phyloP scores from a whole-genome alignment of 371 early-diverging fungal species.

The Mucor plumbeus region DNA sequence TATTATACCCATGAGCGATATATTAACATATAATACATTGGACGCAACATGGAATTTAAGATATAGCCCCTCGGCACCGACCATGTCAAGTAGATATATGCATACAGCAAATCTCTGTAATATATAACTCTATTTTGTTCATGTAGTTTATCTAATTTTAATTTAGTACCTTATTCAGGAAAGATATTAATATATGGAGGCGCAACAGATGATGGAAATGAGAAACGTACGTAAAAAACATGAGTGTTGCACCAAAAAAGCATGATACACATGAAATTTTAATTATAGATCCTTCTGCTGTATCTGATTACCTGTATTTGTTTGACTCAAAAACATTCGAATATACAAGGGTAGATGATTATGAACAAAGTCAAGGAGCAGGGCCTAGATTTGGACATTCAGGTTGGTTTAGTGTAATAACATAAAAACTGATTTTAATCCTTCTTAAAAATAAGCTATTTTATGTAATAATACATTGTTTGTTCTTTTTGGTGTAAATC shows the following conservation, averaged over 20 bases:
- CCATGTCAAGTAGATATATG: constrained; percentile 16
- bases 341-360: constrained; percentile 17
- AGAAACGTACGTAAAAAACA: constrained; percentile 12
- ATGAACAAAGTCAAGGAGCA: constrained; percentile 17
- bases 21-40: constrained; percentile 19
- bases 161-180: constrained; percentile 22
- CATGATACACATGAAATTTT: neutral
- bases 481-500: constrained; percentile 24
- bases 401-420: neutral
- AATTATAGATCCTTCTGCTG: constrained; percentile 14
- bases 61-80: constrained; percentile 6
- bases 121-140: neutral
- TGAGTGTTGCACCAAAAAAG: neutral
- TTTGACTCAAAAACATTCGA: constrained; percentile 26
- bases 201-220: constrained; percentile 19
- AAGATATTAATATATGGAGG: constrained; percentile 28
- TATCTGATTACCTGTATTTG: constrained; percentile 23
- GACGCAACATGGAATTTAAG: constrained; percentile 14
- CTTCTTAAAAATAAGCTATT: constrained; percentile 7
- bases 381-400: constrained; percentile 27
- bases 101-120: constrained; percentile 26
- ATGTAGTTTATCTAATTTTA: neutral
- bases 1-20: constrained; percentile 13
- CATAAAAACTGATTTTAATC: neutral
- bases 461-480: constrained; percentile 19